Evolutionary conservation across 805 yeast species (phyloP), one percentile per base, ranked within the genome.

Genomic region (Zygosaccharomyces bisporus): DNA sequence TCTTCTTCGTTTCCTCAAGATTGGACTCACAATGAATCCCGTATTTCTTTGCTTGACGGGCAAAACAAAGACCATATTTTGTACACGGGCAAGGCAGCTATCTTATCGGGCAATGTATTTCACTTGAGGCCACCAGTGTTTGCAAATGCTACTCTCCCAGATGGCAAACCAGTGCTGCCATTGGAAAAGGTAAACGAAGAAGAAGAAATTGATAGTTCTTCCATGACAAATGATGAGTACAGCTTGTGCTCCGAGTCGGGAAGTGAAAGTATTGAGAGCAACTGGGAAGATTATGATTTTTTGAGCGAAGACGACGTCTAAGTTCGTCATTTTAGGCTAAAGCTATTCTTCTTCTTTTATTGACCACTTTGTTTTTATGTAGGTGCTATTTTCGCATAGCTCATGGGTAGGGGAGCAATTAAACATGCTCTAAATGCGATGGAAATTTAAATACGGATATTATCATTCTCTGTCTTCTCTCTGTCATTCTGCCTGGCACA

Each of bases 231-330:
- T 36, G 53, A 53, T 33, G 52, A 48, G 14, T 46, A 48, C 18
- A 34, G 45, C 8, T 19, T 42, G 10, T 45, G 31, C 31, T 46
- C 47, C 6, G 44, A 29, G 2, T 38, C 47, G 9, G 33, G 44
- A 29, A 44, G 29, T 6, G 48, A 44, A 13, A 41, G 41, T 12
- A 27, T 12, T 27, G 31, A n/a, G 31, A 34, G 52, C 8, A 51
- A 52, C 30, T 52, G 56, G 51, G 59, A 55, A 24, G 61, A 56
- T 25, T 58, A 56, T 38, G 61, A 58, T 39, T 52, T 55, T 31
- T 44, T 58, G 41, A 56, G 61, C 40, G 63, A 56, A 17, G 52
- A 55, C 29, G 63, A 58, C 27, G 41, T 51, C 6, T 51, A 39
- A 38, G 10, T 18, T 14, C 27, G 4, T 23, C 10, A 23, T 23